These are phyloP conservation scores for Mycosphaerella sp. DNA, from an alignment of 2,329 filamentous ascomycete species.

Conservation along the genomic window DNA sequence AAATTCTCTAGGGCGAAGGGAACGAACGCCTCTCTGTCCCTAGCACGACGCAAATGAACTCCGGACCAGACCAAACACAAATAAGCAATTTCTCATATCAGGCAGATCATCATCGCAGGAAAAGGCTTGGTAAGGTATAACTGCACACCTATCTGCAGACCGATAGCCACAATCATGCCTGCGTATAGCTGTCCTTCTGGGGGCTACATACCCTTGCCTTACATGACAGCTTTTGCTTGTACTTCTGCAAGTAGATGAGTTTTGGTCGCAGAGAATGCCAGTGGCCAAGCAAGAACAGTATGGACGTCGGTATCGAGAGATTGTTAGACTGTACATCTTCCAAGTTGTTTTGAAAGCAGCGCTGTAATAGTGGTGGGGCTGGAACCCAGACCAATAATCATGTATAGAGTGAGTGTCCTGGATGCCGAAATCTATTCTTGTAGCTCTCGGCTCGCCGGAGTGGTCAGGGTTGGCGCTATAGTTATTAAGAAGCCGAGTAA, in stretches of 20 bases:
- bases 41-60: slow-evolving; percentile 39
- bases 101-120: neutral
- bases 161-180: slow-evolving; percentile 34
- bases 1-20: slow-evolving; percentile 32
- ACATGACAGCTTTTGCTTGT: slow-evolving; percentile 27
- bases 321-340: slow-evolving; percentile 36
- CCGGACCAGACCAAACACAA: slow-evolving; percentile 39
- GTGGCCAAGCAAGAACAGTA: slow-evolving; percentile 35
- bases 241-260: slow-evolving; percentile 34
- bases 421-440: slow-evolving; percentile 45
- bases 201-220: slow-evolving; percentile 25
- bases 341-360: slow-evolving; percentile 33
- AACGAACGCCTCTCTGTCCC: slow-evolving; percentile 32
- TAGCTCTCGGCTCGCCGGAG: slow-evolving; percentile 22
- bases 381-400: slow-evolving; percentile 58
- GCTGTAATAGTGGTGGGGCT: slow-evolving; percentile 54
- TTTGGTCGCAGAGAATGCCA: slow-evolving; percentile 35
- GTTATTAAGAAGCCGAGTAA: slow-evolving; percentile 27
- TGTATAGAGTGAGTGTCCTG: slow-evolving; percentile 51
- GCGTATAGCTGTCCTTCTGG: slow-evolving; percentile 35
- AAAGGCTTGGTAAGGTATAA: no score
- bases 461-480: slow-evolving; percentile 23
- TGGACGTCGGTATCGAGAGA: slow-evolving; percentile 32
- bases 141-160: slow-evolving; percentile 31
- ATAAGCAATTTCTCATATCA: slow-evolving; percentile 26